phyloP scores from a whole-genome alignment of 2,329 filamentous ascomycete species.

The Fonsecaea multimorphosa region DNA sequence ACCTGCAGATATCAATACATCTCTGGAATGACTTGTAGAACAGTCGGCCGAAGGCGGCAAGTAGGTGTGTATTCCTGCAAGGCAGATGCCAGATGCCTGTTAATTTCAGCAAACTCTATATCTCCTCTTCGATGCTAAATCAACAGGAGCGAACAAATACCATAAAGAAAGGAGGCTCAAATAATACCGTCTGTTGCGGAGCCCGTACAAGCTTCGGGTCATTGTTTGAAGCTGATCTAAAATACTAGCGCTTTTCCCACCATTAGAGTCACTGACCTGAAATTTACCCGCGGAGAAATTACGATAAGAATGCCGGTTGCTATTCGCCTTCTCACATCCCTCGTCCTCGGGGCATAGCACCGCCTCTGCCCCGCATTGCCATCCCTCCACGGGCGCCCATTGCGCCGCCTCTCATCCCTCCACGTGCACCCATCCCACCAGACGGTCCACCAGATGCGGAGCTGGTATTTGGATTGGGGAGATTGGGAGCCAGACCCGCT shows the following conservation, averaged over 20 bases:
- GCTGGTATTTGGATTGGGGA: slow-evolving; percentile 1
- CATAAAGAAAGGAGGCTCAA: background rate
- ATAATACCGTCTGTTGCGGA: background rate
- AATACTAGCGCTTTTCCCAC: background rate
- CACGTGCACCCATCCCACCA: slow-evolving; percentile 7
- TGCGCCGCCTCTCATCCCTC: slow-evolving; percentile 12
- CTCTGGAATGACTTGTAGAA: background rate
- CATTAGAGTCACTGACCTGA: background rate
- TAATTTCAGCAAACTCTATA: too few species aligned
- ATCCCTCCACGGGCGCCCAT: slow-evolving; percentile 14
- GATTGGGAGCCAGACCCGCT: slow-evolving; percentile 7
- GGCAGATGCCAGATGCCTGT: too few species aligned
- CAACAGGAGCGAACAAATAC: background rate
- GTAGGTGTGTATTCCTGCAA: background rate
- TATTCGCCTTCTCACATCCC: slow-evolving; percentile 9
- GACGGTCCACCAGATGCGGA: slow-evolving; percentile 1
- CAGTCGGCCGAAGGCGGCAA: background rate
- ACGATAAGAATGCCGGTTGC: background rate
- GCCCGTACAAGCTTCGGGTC: background rate
- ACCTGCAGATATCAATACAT: background rate
- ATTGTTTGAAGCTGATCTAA: background rate
- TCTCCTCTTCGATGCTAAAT: background rate
- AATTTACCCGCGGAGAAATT: background rate
- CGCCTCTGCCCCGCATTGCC: slow-evolving; percentile 6
- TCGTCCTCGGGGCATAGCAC: slow-evolving; percentile 9